These are phyloP conservation scores for Leptographium wingfieldii DNA, from an alignment of 2,329 filamentous ascomycete species.

Conservation along the genomic window DNA sequence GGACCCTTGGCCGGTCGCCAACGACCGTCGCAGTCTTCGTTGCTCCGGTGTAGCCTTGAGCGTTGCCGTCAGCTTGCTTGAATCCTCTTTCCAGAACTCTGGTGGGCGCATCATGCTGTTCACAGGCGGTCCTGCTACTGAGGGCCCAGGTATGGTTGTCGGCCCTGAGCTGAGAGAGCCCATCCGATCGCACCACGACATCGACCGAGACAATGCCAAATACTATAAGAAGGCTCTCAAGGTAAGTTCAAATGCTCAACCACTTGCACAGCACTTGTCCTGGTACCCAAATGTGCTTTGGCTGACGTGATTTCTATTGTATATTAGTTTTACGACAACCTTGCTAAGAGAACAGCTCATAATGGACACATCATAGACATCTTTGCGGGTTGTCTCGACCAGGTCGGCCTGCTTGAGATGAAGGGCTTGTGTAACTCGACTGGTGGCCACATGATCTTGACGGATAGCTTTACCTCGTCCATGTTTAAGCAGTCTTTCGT, in stretches of 20 bases:
- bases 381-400: constrained; percentile 92
- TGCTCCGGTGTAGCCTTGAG: constrained; percentile 96
- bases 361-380: constrained; percentile 98
- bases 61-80: constrained; percentile 82
- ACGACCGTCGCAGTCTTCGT: constrained; percentile 77
- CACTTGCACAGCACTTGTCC: not conserved
- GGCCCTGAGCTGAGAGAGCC: constrained; percentile 91
- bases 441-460: constrained; percentile 94
- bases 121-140: constrained; percentile 84
- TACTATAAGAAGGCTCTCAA: constrained; percentile 99
- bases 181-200: constrained; percentile 96
- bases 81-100: constrained; percentile 90
- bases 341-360: constrained; percentile 88
- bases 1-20: constrained; percentile 94
- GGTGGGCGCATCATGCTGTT: constrained; percentile 96
- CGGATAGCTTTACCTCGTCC: constrained; percentile 95
- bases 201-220: constrained; percentile 97
- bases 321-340: constrained; percentile 73
- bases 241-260: constrained; percentile 31
- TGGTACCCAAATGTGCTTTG: not conserved
- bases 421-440: constrained; percentile 93
- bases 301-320: not conserved
- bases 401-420: constrained; percentile 96
- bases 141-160: constrained; percentile 94
- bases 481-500: constrained; percentile 99